Evolutionary conservation across 2,329 filamentous ascomycete species (phyloP), one percentile per base, ranked within the genome.

Genomic region (Microcyclosporella mali): DNA sequence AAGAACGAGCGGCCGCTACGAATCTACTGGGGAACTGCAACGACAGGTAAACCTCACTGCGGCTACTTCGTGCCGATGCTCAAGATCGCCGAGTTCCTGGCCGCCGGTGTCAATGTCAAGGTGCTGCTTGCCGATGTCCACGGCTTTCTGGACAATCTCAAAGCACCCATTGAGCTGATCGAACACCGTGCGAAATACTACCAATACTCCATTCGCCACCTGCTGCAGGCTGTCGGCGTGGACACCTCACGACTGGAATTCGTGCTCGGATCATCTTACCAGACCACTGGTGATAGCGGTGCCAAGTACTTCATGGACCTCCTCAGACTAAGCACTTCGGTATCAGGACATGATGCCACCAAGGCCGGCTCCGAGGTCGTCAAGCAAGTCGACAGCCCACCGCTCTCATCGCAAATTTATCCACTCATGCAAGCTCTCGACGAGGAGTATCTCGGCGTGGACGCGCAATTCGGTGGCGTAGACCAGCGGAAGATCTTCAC

Each of bases 361-460:
- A 92, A 88, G 67, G 89, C 90, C 0, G 90, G 90, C 30, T 85
- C 88, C 1, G 92, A 97, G 67, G 80, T 97, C 6, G 90, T 98
- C 53, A 97, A 97, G 74, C 88, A 97, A 70, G 81, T 84, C 3
- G 77, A 79, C 43, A 88, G 90, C 58, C 78, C 84, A 8, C 78
- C 84, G 2, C 64, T 94, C 41, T 80, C 77, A 43, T 86, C 85
- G 1, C 73, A 90, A 10, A 76, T 90, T 49, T 94, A 94, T 71
- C 86, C 87, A 1, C 73, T 94, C 36, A 82, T 98, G 68, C 92
- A 97, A 68, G 85, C 85, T 1, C 71, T 97, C 35, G 90, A 97
- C 60, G 90, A 97, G 69, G 77, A 92, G 70, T 81, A 95, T 71
- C 73, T 98, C 3, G 81, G 81, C 44, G 86, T 89, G 3, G 90